These are phyloP conservation scores for Fusarium luffae DNA, from an alignment of 2,329 filamentous ascomycete genomes.

Conservation along the genomic window DNA sequence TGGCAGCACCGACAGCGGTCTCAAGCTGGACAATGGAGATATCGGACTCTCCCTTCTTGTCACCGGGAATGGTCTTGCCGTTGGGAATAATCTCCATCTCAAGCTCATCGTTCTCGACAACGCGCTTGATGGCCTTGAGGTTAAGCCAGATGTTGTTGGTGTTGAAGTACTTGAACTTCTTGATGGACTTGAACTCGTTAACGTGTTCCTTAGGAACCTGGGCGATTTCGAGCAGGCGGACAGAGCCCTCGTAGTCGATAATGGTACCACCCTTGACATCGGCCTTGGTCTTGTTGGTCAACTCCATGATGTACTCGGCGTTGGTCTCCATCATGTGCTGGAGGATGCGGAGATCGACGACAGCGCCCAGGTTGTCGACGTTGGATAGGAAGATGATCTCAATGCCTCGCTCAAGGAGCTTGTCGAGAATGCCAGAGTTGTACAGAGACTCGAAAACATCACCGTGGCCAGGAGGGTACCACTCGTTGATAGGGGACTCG, in stretches of 20 bases:
- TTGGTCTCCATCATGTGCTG: constrained; percentile 99
- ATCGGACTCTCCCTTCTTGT: constrained; percentile 99
- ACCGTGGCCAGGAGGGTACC: constrained; percentile 99
- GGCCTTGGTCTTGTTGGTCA: constrained; percentile 99
- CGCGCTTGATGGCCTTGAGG: constrained; percentile 95
- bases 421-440: constrained; percentile 98
- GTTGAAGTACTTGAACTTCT: constrained; percentile 99
- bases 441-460: constrained; percentile 99
- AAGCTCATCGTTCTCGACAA: constrained; percentile 97
- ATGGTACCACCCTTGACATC: constrained; percentile 99
- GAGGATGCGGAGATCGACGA: constrained; percentile 96
- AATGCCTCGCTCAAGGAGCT: constrained; percentile 93
- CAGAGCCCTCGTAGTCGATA: constrained; percentile 98
- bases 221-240: constrained; percentile 96
- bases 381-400: constrained; percentile 99
- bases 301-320: constrained; percentile 99
- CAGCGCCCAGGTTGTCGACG: constrained; percentile 97
- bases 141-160: constrained; percentile 99
- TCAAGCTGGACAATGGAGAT: constrained; percentile 98
- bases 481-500: constrained; percentile 90
- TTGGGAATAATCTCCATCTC: constrained; percentile 99
- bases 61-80: constrained; percentile 96
- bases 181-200: constrained; percentile 99
- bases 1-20: constrained; percentile 97
- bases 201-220: constrained; percentile 99